Base-by-base conservation (phyloP, 805 yeast genomes). In the Wickerhamiella alocasiicola region DNA sequence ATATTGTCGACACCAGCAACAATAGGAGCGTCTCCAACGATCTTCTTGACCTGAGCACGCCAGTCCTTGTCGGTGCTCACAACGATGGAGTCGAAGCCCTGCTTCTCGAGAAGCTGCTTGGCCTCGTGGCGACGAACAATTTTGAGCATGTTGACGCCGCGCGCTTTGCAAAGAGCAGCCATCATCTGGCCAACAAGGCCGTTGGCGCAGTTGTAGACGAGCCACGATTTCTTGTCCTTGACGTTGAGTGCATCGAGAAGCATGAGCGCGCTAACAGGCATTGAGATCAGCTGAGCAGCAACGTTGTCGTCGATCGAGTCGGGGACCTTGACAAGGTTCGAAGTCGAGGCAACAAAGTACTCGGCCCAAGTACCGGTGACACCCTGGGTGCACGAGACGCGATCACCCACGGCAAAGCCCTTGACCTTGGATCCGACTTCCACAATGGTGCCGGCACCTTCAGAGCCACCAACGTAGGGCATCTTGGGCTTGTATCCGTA, bases 321-420 rank as follows among this genome's bases (percentile, higher is more conserved):
- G 18, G 32, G 35, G 7, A 39, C 27, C 16, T 27, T 27, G 28
- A 31, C 16, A 17, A 31, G 21, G 5, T 19, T 18, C 5, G 24
- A n/a, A 3, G 42, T 24, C 9, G 20, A 3, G 13, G 36, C 36
- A 28, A 31, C 5, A 26, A 39, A 39, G 34, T 39, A 39, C 21
- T 39, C 42, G 19, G 42, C 42, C 42, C 42, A 39, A 19, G 42
- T 39, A 6, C 42, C 42, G 7, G 32, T 31, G n/a, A 21, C 24
- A 4, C 36, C 21, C 21, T 28, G 26, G n/a, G 31, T 25, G 19
- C 31, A 25, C 62, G 91, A 91, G 29, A 39, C 36, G 9, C 42
- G 18, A 16, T 31, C 32, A 15, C 42, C 42, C 15, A 39, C 36
- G 16, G 24, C 25, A 26, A 31, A 28, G n/a, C 36, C 36, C 36